phyloP scores from a whole-genome alignment of 2,329 filamentous ascomycete species.

The Exophiala alcalophila region DNA sequence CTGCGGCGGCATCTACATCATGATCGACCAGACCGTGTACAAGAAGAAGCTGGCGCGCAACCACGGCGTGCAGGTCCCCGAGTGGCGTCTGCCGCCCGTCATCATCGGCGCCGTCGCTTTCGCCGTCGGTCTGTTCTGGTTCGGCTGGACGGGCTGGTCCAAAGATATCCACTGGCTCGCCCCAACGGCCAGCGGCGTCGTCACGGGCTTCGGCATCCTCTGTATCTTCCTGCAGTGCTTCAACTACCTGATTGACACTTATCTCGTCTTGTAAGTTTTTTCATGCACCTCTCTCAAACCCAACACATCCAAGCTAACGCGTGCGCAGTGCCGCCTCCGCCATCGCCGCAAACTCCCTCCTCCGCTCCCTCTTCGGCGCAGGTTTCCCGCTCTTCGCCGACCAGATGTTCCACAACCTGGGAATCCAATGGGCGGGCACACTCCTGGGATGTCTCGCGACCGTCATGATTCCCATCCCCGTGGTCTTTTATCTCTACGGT shows the following conservation, averaged over 20 bases:
- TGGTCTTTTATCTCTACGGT: constrained; percentile 73
- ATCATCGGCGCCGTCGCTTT: constrained; percentile 53
- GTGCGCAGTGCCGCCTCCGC: constrained; percentile 64
- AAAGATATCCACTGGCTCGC: constrained; percentile 41
- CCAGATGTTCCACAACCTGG: constrained; percentile 50
- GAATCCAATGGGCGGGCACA: constrained; percentile 72
- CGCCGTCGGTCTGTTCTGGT: constrained; percentile 69
- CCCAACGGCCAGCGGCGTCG: constrained; percentile 47
- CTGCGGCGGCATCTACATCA: constrained; percentile 62
- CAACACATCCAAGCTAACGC: neutral
- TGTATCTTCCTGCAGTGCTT: constrained; percentile 57
- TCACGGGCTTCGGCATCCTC: constrained; percentile 58
- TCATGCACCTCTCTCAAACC: constrained; percentile 54
- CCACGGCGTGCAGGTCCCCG: constrained; percentile 55
- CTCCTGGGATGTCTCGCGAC: constrained; percentile 72
- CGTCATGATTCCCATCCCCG: constrained; percentile 68
- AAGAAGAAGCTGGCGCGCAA: constrained; percentile 66
- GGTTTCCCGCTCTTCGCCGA: constrained; percentile 60
- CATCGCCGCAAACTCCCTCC: constrained; percentile 67
- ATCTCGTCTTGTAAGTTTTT: constrained; percentile 53
- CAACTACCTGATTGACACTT: constrained; percentile 60
- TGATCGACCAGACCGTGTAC: constrained; percentile 64
- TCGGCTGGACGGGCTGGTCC: constrained; percentile 66
- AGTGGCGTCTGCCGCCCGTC: constrained; percentile 56
- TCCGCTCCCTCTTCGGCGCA: constrained; percentile 36